Percentiles rank a stretch among this genome's conserved stretches.
These are phyloP conservation scores for Metschnikowia gelsemii DNA, from an alignment of 805 yeast genomes.

Conservation along the genomic window DNA sequence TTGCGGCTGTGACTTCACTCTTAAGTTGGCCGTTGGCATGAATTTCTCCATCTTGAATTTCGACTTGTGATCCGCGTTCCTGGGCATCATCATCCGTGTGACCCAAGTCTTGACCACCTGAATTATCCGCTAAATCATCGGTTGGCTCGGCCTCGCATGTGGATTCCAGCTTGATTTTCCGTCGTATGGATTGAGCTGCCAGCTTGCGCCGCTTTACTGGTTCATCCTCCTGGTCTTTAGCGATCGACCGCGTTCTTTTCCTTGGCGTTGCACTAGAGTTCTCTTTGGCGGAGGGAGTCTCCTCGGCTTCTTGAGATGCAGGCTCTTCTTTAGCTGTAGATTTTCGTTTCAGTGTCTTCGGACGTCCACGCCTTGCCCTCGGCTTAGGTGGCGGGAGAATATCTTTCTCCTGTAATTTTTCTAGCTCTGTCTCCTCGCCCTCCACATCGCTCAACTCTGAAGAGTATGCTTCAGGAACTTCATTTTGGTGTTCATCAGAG, in stretches of 20 bases:
- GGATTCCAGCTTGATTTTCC: slow-evolving; percentile 23
- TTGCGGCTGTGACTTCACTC: background rate
- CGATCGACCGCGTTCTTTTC: slow-evolving; percentile 22
- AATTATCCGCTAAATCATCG: too few species aligned
- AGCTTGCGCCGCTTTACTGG: slow-evolving; percentile 14
- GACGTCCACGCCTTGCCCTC: slow-evolving; percentile 5
- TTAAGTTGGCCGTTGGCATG: too few species aligned
- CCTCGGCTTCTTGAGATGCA: slow-evolving; percentile 4
- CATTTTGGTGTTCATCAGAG: background rate
- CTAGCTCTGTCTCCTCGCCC: slow-evolving; percentile 17
- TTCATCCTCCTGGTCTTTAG: slow-evolving; percentile 19
- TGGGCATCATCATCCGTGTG: too few species aligned
- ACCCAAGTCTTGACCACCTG: too few species aligned
- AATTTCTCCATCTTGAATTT: background rate
- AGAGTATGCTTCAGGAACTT: slow-evolving; percentile 14
- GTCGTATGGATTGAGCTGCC: slow-evolving; percentile 9
- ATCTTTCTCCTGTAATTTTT: slow-evolving; percentile 21
- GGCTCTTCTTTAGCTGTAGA: slow-evolving; percentile 14
- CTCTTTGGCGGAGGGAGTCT: background rate
- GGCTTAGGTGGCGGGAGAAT: slow-evolving; percentile 1
- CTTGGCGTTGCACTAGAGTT: slow-evolving; percentile 10
- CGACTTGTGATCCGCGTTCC: background rate
- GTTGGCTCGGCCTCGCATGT: slow-evolving; percentile 12
- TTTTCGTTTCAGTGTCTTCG: slow-evolving; percentile 13
- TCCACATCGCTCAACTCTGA: slow-evolving; percentile 25